phyloP scores from a whole-genome alignment of 1,139 yeast species.

The Wickerhamiella pararugosa region DNA sequence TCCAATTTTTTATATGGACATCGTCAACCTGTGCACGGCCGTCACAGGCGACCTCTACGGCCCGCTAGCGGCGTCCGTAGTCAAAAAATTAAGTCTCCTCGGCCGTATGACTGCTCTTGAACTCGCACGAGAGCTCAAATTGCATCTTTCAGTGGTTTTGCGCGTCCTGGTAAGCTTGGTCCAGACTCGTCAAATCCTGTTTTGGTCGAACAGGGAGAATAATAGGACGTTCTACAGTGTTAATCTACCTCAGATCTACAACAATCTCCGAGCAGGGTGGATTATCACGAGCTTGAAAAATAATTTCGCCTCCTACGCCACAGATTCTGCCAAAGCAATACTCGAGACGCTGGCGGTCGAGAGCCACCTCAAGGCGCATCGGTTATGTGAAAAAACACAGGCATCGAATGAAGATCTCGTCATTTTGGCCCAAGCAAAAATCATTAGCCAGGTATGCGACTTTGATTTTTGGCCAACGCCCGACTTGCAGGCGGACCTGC shows the following conservation, averaged over 20 bases:
- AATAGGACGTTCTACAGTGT: conserved; percentile 40
- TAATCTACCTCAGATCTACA: conserved; percentile 48
- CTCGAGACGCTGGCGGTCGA: conserved; percentile 52
- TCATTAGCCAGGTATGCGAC: conserved; percentile 37
- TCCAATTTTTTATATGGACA: conserved; percentile 11
- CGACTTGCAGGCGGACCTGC: conserved; percentile 21
- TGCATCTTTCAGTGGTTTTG: conserved; percentile 23
- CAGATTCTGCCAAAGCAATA: conserved; percentile 41
- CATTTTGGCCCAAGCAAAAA: conserved; percentile 36
- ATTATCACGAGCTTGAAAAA: conserved; percentile 43
- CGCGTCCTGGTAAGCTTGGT: conserved; percentile 27
- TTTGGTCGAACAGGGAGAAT: conserved; percentile 25
- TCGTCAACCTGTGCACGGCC: conserved; percentile 23
- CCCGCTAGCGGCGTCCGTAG: conserved; percentile 24
- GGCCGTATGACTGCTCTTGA: conserved; percentile 25
- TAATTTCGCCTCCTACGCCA: conserved; percentile 21
- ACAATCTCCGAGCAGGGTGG: conserved; percentile 63
- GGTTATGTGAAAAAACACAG: conserved; percentile 34
- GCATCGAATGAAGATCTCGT: conserved; percentile 27
- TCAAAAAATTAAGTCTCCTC: conserved; percentile 21
- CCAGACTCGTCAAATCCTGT: conserved; percentile 28
- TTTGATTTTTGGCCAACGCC: conserved; percentile 25
- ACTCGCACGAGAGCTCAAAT: conserved; percentile 19
- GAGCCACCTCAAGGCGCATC: conserved; percentile 50
- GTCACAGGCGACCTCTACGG: conserved; percentile 26